A percentile compares a stretch with the other conserved stretches of the same genome.
phyloP scores from a whole-genome alignment of 192 early-diverging fungal species.

The Lunasporangiospora selenospora region DNA sequence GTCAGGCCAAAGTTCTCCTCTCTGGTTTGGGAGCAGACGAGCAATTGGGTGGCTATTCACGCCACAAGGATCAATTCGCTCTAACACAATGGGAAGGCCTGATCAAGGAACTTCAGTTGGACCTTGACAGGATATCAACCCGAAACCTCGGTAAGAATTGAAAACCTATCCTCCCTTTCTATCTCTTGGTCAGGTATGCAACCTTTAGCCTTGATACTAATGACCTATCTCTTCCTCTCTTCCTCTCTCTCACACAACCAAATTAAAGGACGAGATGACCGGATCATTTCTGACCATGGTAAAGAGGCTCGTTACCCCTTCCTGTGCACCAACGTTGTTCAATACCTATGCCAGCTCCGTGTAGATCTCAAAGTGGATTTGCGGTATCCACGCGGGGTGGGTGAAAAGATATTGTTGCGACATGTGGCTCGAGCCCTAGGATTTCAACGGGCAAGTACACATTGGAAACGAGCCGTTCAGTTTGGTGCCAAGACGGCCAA shows the following conservation, averaged over 20 bases:
- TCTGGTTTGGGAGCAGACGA: conserved; percentile 96
- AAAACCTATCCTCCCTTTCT: too few relatives aligned
- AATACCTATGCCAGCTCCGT: conserved; percentile 67
- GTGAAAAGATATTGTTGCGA: conserved; percentile 91
- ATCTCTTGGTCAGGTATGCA: not conserved
- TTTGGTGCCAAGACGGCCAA: conserved; percentile 97
- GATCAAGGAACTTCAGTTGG: conserved; percentile 79
- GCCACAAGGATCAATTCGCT: conserved; percentile 79
- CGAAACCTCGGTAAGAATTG: conserved; percentile 78
- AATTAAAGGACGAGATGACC: conserved; percentile 83
- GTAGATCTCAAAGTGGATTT: conserved; percentile 85
- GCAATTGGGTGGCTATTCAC: conserved; percentile 90
- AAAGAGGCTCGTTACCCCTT: conserved; percentile 92
- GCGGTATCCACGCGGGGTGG: conserved; percentile 79
- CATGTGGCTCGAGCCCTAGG: conserved; percentile 76
- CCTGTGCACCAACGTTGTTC: conserved; percentile 74
- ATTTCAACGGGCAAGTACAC: conserved; percentile 62
- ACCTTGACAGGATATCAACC: conserved; percentile 83
- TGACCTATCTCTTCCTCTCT: too few relatives aligned
- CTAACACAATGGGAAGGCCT: conserved; percentile 69
- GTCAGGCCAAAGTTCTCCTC: conserved; percentile 78
- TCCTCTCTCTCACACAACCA: not conserved
- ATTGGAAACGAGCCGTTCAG: conserved; percentile 95
- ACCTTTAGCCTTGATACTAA: too few relatives aligned
- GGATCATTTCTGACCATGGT: conserved; percentile 86